A percentile compares a stretch with the other conserved stretches of the same genome.
Evolutionary conservation across 2,329 filamentous ascomycete genomes (phyloP).

Genomic region (Penicillium sp.): DNA sequence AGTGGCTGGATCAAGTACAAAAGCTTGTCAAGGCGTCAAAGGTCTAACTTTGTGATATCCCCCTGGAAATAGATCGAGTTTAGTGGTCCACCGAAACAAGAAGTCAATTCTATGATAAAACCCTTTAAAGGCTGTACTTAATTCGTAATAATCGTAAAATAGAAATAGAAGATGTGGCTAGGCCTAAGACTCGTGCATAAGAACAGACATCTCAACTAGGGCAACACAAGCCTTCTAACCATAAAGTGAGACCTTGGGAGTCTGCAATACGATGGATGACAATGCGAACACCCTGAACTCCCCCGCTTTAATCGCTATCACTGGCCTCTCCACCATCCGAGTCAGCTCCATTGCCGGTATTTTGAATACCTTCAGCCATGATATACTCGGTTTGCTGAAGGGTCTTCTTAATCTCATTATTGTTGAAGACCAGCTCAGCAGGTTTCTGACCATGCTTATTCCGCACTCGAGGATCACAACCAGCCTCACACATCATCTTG

Average conservation of each 20-base stretch:
- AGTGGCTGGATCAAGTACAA: conserved; percentile 75
- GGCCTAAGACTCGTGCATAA: conserved; percentile 17
- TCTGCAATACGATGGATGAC: conserved; percentile 1
- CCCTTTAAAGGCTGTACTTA: not conserved
- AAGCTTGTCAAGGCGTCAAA: conserved; percentile 58
- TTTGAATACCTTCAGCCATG: conserved; percentile 46
- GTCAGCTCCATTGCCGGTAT: conserved; percentile 34
- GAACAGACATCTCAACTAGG: conserved; percentile 9
- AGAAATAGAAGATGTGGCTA: conserved; percentile 12
- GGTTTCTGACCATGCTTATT: conserved; percentile 51
- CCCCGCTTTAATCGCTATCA: conserved; percentile 39
- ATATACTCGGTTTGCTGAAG: conserved; percentile 50
- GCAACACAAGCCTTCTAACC: not conserved
- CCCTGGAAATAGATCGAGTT: conserved; percentile 7
- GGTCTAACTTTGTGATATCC: conserved; percentile 8
- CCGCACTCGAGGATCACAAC: conserved; percentile 49
- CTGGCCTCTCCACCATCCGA: conserved; percentile 42
- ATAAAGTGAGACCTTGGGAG: not conserved
- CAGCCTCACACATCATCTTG: conserved; percentile 52
- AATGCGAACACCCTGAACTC: not conserved
- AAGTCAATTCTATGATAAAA: not conserved
- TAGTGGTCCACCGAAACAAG: not conserved
- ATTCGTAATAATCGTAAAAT: conserved; percentile 24
- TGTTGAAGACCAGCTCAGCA: conserved; percentile 46
- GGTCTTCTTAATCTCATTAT: conserved; percentile 42